Percentiles rank a stretch among this genome's conserved stretches.
phyloP scores from a whole-genome alignment of 768 basidiomycete genomes.

The Boletus rex-veris region DNA sequence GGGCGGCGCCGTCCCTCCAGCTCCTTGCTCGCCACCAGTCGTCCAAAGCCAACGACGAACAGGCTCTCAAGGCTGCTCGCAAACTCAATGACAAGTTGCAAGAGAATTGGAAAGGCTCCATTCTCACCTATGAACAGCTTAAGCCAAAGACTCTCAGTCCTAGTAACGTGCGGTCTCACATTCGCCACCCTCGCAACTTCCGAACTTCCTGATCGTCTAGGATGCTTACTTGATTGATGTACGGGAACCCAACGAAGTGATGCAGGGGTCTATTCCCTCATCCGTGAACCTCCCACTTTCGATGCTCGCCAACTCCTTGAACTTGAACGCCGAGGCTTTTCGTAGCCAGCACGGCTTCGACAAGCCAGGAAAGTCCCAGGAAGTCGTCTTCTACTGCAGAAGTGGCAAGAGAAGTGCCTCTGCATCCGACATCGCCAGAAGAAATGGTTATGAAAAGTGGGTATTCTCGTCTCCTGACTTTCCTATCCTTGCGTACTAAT shows the following conservation, averaged over 20 bases:
- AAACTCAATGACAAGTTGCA: conserved; percentile 39
- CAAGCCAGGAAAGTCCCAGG: conserved; percentile 67
- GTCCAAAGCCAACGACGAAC: conserved; percentile 21
- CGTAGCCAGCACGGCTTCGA: conserved; percentile 64
- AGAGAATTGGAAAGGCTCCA: conserved; percentile 73
- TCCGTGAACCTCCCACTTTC: conserved; percentile 88
- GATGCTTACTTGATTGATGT: conserved; percentile 80
- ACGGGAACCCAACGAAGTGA: conserved; percentile 88
- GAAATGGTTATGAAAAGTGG: conserved; percentile 80
- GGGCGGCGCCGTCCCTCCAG: conserved; percentile 11
- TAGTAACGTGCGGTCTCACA: conserved; percentile 43
- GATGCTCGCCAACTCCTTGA: conserved; percentile 64
- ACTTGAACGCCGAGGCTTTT: conserved; percentile 54
- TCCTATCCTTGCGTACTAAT: background rate
- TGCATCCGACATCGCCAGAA: conserved; percentile 76
- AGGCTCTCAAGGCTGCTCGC: conserved; percentile 31
- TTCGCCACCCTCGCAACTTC: background rate
- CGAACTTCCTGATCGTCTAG: conserved; percentile 36
- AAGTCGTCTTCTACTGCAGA: conserved; percentile 87
- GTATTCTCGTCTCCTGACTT: conserved; percentile 22
- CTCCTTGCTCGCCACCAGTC: conserved; percentile 35
- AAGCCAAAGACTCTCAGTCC: conserved; percentile 79
- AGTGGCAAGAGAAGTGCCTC: conserved; percentile 81
- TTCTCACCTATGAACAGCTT: conserved; percentile 75
- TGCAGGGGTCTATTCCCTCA: conserved; percentile 90